These are phyloP conservation scores for Entonaema liquescens DNA, from an alignment of 495 filamentous ascomycete genomes.

Conservation along the genomic window DNA sequence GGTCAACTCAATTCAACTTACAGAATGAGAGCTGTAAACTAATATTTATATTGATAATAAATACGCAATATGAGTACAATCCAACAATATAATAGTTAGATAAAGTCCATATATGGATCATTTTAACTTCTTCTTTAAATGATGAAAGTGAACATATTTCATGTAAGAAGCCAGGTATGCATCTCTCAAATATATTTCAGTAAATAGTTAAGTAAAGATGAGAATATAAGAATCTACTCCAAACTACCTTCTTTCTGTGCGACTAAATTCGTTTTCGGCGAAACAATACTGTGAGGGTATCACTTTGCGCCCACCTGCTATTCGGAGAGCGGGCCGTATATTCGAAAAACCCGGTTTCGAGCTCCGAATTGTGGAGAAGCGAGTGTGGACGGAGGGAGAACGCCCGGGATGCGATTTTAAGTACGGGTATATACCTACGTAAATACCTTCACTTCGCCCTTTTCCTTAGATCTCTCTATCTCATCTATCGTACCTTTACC, in stretches of 20 bases:
- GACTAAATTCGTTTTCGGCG: neutral
- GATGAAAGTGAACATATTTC: too few relatives aligned
- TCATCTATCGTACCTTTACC: constrained; percentile 9
- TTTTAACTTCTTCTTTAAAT: too few relatives aligned
- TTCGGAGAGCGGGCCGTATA: neutral
- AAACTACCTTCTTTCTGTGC: neutral
- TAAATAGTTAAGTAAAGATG: too few relatives aligned
- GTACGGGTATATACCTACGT: constrained; percentile 18
- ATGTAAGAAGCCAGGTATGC: neutral
- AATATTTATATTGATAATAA: neutral
- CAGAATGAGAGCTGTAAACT: neutral
- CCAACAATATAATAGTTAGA: too few relatives aligned
- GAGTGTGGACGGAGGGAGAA: neutral
- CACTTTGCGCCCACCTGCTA: neutral
- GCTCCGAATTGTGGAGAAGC: neutral
- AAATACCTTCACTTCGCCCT: constrained; percentile 40
- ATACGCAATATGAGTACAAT: neutral
- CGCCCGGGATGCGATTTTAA: constrained; percentile 27
- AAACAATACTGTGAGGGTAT: neutral
- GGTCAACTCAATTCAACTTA: neutral
- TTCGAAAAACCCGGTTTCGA: neutral
- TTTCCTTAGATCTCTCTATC: constrained; percentile 23
- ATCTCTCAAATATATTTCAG: neutral
- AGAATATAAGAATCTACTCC: neutral
- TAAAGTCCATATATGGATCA: too few relatives aligned